Percentiles rank a stretch among this genome's conserved stretches.
These are phyloP conservation scores for Meyerozyma guilliermondii DNA, from an alignment of 1,139 yeast genomes.

Conservation along the genomic window DNA sequence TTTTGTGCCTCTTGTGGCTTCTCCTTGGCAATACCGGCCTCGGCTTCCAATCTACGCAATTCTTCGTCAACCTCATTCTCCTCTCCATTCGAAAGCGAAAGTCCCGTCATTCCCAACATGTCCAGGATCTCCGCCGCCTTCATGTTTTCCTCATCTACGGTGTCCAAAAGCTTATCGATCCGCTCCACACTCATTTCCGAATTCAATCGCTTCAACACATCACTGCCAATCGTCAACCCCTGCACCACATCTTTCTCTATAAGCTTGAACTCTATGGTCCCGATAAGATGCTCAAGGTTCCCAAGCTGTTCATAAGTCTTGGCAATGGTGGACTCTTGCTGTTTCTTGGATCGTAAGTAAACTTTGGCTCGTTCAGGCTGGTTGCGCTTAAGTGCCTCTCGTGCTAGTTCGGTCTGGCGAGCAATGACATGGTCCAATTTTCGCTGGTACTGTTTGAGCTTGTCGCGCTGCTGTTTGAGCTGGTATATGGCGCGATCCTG, in stretches of 20 bases:
- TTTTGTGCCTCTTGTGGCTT: no score
- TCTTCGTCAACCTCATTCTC: conserved; percentile 1
- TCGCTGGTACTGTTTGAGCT: conserved; percentile 68
- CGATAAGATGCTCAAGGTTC: conserved; percentile 67
- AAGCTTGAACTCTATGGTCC: conserved; percentile 80
- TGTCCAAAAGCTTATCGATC: conserved; percentile 82
- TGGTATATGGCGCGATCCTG: conserved; percentile 85
- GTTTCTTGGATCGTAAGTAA: conserved; percentile 71
- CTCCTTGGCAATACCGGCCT: background rate
- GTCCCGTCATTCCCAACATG: conserved; percentile 29
- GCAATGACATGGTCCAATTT: conserved; percentile 52
- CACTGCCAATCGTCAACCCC: conserved; percentile 51
- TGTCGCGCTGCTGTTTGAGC: conserved; percentile 83
- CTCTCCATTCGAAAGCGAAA: background rate
- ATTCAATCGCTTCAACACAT: conserved; percentile 68
- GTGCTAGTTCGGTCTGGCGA: conserved; percentile 56
- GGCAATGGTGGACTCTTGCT: conserved; percentile 64
- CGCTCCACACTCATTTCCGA: conserved; percentile 71
- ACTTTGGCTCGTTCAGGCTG: conserved; percentile 60
- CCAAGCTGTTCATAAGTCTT: conserved; percentile 76
- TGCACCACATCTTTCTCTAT: conserved; percentile 80
- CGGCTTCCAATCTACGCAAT: background rate
- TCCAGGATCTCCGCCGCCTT: conserved; percentile 67
- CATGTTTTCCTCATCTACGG: conserved; percentile 72
- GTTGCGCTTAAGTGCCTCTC: conserved; percentile 48